A percentile compares a stretch with the other conserved stretches of the same genome.
phyloP scores from a whole-genome alignment of 306 rosid genomes.

The Hylodesmum podocarpum region DNA sequence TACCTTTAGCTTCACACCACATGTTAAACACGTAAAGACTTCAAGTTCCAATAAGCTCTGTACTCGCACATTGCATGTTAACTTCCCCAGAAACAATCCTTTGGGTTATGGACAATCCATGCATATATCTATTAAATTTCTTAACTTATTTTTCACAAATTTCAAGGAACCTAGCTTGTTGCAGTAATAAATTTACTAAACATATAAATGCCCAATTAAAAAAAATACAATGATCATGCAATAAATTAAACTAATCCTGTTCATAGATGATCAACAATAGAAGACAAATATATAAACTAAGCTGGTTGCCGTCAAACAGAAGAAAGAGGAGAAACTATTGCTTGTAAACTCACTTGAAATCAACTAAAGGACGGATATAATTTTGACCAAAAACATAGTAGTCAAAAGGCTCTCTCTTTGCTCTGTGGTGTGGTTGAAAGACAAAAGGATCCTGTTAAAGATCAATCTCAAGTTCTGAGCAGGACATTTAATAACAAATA shows the following conservation, averaged over 20 bases:
- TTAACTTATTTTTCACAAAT: not conserved
- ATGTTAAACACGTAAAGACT: not conserved
- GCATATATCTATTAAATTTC: not conserved
- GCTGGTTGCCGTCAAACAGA: conserved; percentile 14
- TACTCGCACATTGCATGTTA: not conserved
- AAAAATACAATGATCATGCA: not conserved
- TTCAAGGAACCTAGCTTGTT: not conserved
- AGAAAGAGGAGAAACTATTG: conserved; percentile 28
- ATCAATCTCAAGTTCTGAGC: conserved; percentile 37
- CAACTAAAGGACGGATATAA: conserved; percentile 88
- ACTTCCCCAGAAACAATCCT: conserved; percentile 11
- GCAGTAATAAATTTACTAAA: not conserved
- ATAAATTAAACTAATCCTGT: not conserved
- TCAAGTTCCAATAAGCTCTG: conserved; percentile 1
- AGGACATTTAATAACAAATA: conserved; percentile 6
- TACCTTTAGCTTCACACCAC: conserved; percentile 12
- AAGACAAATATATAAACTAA: conserved; percentile 29
- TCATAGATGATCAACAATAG: not conserved
- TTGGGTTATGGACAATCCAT: not conserved
- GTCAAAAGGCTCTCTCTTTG: conserved; percentile 94
- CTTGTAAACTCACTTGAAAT: conserved; percentile 70
- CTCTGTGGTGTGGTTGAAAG: conserved; percentile 85
- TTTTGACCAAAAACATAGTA: conserved; percentile 91
- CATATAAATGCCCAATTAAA: not conserved
- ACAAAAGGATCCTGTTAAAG: conserved; percentile 88